A percentile compares a stretch with the other conserved stretches of the same genome.
phyloP scores from a whole-genome alignment of 768 basidiomycete genomes.

The Trametes meyenii region DNA sequence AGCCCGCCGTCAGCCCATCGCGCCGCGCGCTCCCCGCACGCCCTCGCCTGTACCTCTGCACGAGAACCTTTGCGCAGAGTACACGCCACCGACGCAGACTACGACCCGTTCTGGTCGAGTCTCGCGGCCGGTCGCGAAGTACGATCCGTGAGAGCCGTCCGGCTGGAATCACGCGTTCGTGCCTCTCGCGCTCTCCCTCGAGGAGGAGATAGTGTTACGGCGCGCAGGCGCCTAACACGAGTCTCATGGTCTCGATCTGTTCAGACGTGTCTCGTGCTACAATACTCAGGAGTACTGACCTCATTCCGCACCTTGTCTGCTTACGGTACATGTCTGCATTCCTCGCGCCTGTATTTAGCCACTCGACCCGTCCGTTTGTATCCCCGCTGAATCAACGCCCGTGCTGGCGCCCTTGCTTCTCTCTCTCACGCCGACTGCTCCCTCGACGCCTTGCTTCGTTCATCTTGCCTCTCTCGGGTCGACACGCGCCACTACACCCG shows the following conservation, averaged over 20 bases:
- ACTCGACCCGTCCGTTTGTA: too few relatives aligned
- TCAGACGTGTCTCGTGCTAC: not conserved
- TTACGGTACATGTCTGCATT: too few relatives aligned
- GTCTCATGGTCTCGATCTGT: not conserved
- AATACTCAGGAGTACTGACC: not conserved
- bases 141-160: slow-evolving; percentile 13
- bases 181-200: slow-evolving; percentile 11
- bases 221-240: not conserved
- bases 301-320: too few relatives aligned
- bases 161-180: slow-evolving; percentile 12
- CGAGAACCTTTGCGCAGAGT: slow-evolving; percentile 3
- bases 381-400: too few relatives aligned
- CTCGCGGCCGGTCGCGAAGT: slow-evolving; percentile 10
- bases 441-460: too few relatives aligned
- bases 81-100: slow-evolving; percentile 12
- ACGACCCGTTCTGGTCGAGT: slow-evolving; percentile 14
- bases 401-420: too few relatives aligned
- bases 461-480: too few relatives aligned
- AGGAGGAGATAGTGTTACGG: slow-evolving; percentile 1
- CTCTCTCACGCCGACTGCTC: too few relatives aligned
- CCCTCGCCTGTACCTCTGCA: slow-evolving; percentile 5
- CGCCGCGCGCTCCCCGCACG: not conserved
- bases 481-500: too few relatives aligned
- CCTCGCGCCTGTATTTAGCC: too few relatives aligned
- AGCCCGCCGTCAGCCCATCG: not conserved